Percentiles rank a stretch among this genome's conserved stretches.
Evolutionary conservation across 1,284 basidiomycete species (phyloP).

Genomic region (Entoloma clypeatum): DNA sequence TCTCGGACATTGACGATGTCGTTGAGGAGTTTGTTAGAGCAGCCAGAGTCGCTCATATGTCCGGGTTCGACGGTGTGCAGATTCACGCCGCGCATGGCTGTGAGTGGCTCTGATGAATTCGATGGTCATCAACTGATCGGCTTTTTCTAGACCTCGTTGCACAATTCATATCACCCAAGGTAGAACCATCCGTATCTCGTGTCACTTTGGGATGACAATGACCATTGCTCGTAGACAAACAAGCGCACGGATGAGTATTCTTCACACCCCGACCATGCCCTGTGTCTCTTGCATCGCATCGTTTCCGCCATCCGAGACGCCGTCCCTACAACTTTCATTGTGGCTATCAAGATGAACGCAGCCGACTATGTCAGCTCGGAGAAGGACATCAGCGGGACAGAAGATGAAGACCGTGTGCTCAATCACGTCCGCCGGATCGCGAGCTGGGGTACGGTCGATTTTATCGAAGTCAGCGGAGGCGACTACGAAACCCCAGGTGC

Average conservation of each 20-base stretch:
- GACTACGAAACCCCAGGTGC: constrained; percentile 79
- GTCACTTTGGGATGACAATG: neutral
- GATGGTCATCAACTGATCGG: neutral
- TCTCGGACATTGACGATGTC: constrained; percentile 57
- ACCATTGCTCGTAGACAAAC: constrained; percentile 55
- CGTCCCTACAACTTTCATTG: constrained; percentile 59
- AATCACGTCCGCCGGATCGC: constrained; percentile 64
- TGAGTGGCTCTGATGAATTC: constrained; percentile 34
- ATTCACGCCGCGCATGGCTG: constrained; percentile 90
- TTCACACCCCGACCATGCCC: constrained; percentile 37
- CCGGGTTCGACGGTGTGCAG: constrained; percentile 89
- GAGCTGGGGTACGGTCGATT: constrained; percentile 65
- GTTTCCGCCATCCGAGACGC: constrained; percentile 55
- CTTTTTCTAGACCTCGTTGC: constrained; percentile 67
- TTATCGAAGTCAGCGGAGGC: constrained; percentile 86
- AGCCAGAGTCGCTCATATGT: constrained; percentile 59
- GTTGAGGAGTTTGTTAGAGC: constrained; percentile 69
- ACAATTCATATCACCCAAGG: constrained; percentile 81
- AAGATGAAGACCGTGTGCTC: constrained; percentile 48
- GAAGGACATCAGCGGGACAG: constrained; percentile 27
- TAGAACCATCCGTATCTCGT: constrained; percentile 25
- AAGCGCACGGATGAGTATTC: constrained; percentile 63
- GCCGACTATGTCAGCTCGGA: constrained; percentile 72
- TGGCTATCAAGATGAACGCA: constrained; percentile 87
- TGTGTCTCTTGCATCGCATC: constrained; percentile 67